Evolutionary conservation across 192 early-diverging fungal genomes (phyloP).

Genomic region (Coemansia sp.): DNA sequence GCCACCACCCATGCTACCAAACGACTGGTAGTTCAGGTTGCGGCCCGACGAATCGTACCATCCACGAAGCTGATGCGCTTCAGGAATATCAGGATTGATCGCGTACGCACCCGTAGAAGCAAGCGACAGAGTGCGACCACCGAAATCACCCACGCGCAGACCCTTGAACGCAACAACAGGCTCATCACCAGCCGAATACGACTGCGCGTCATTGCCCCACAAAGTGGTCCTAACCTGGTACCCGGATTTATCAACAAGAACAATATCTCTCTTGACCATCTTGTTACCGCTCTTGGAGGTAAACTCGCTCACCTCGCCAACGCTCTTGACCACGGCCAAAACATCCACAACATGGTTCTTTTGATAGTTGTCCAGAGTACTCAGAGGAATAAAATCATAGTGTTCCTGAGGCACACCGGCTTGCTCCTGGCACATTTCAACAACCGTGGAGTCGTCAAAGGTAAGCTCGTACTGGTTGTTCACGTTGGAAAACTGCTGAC

Average conservation of each 20-base stretch:
- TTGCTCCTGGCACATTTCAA: conserved; percentile 59
- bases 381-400: conserved; percentile 73
- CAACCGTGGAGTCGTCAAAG: conserved; percentile 69
- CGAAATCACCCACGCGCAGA: conserved; percentile 84
- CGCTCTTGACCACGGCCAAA: conserved; percentile 72
- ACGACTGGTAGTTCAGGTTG: conserved; percentile 38
- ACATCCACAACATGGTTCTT: conserved; percentile 76
- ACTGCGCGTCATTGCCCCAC: conserved; percentile 84
- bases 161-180: conserved; percentile 85
- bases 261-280: conserved; percentile 81
- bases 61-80: conserved; percentile 69
- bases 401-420: conserved; percentile 43
- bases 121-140: conserved; percentile 67
- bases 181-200: conserved; percentile 53
- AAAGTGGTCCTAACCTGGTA: conserved; percentile 78
- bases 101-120: conserved; percentile 51
- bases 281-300: conserved; percentile 56
- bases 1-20: conserved; percentile 20
- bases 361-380: conserved; percentile 66
- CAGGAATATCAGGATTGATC: conserved; percentile 76
- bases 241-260: conserved; percentile 73
- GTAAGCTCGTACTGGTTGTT: conserved; percentile 93
- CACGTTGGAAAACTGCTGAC: conserved; percentile 77
- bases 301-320: conserved; percentile 61
- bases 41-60: conserved; percentile 61